Conservation (phyloP, 345 rosid genomes). For the Citrus australasica region DNA sequence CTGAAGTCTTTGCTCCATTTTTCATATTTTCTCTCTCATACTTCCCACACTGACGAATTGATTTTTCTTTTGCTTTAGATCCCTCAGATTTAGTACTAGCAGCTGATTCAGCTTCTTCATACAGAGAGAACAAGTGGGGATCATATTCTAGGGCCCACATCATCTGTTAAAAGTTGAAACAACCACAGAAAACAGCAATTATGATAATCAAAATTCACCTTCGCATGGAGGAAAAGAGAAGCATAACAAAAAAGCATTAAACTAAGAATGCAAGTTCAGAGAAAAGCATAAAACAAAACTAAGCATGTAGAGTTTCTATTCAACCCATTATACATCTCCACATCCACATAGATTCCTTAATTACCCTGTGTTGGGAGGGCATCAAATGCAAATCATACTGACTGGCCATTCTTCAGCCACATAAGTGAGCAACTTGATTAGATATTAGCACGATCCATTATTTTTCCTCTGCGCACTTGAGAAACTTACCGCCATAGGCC, state of each 20-base stretch:
- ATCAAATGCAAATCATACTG: background rate
- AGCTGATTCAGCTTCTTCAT: constrained; percentile 57
- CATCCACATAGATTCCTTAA: background rate
- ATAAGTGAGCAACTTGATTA: background rate
- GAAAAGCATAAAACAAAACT: background rate
- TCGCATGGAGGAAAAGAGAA: background rate
- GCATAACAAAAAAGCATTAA: background rate
- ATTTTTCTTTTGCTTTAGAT: constrained; percentile 56
- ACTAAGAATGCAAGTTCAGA: background rate
- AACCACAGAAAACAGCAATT: constrained; percentile 2
- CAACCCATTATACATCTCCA: background rate
- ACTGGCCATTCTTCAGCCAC: background rate
- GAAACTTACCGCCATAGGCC: background rate
- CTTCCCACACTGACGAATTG: constrained; percentile 72
- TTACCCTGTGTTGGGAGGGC: background rate
- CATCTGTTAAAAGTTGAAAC: constrained; percentile 56
- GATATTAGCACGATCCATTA: background rate
- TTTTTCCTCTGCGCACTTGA: background rate
- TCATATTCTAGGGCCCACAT: constrained; percentile 99
- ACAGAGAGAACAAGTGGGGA: constrained; percentile 68
- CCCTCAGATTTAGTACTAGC: constrained; percentile 46
- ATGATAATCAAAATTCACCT: background rate
- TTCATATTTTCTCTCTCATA: constrained; percentile 86
- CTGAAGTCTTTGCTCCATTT: constrained; percentile 44
- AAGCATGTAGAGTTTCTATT: background rate